A percentile compares a stretch with the other conserved stretches of the same genome.
Evolutionary conservation across 2,329 filamentous ascomycete species (phyloP).

Genomic region (Exophiala oligosperma): DNA sequence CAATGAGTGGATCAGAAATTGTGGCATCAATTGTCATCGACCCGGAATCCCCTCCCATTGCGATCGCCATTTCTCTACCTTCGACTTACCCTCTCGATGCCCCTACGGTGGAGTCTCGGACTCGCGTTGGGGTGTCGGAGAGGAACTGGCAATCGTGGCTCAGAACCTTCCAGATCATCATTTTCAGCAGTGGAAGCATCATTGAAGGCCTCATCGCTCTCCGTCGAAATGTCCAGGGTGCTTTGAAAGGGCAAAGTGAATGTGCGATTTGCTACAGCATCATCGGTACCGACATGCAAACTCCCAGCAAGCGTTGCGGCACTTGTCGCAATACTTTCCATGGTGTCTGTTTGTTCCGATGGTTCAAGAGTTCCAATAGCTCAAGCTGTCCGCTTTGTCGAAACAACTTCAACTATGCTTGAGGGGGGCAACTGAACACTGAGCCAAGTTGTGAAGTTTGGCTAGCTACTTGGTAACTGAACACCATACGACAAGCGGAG

Average conservation of each 20-base stretch:
- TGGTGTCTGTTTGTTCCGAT: constrained; percentile 84
- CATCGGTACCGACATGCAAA: constrained; percentile 81
- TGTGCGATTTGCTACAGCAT: constrained; percentile 98
- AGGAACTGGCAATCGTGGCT: constrained; percentile 93
- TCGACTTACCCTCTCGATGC: constrained; percentile 78
- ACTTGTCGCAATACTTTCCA: constrained; percentile 97
- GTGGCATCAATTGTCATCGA: constrained; percentile 85
- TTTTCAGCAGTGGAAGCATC: constrained; percentile 84
- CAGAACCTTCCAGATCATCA: constrained; percentile 85
- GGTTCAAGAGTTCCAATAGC: constrained; percentile 92
- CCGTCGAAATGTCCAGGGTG: constrained; percentile 80
- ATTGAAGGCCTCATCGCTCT: constrained; percentile 85
- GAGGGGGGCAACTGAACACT: not conserved
- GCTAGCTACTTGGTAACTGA: too few species aligned
- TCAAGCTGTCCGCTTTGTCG: constrained; percentile 91
- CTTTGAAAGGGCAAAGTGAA: constrained; percentile 88
- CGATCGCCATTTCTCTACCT: constrained; percentile 78
- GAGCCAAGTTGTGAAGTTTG: too few species aligned
- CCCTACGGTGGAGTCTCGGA: constrained; percentile 73
- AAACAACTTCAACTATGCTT: constrained; percentile 74
- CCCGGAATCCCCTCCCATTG: constrained; percentile 78
- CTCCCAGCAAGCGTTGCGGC: constrained; percentile 86
- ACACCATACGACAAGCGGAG: too few species aligned
- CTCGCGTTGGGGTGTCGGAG: constrained; percentile 83
- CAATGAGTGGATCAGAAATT: constrained; percentile 70